Percentiles rank a stretch among this genome's conserved stretches.
phyloP scores from a whole-genome alignment of 495 filamentous ascomycete species.

The Copromyces sp. region DNA sequence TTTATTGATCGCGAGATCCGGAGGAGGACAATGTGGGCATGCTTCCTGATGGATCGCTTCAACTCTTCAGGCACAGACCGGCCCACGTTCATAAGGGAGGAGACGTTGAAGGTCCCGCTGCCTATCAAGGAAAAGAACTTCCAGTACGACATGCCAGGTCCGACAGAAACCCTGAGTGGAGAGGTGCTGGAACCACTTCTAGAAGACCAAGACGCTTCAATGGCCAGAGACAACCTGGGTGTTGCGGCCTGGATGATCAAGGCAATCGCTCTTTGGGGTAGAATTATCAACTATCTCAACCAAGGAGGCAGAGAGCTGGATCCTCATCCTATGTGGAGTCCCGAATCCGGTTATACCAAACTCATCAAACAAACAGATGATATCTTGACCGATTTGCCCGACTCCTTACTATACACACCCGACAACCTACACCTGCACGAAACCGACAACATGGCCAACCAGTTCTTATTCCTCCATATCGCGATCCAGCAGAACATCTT shows the following conservation, averaged over 20 bases:
- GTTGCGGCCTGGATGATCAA: constrained; percentile 87
- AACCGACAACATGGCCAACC: constrained; percentile 74
- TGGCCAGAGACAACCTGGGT: constrained; percentile 81
- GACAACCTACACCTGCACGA: constrained; percentile 83
- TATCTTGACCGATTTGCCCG: constrained; percentile 60
- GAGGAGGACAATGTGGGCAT: constrained; percentile 93
- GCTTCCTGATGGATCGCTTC: constrained; percentile 94
- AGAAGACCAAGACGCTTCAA: constrained; percentile 50
- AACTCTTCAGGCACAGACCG: constrained; percentile 93
- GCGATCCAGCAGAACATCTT: constrained; percentile 79
- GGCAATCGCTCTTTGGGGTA: constrained; percentile 78
- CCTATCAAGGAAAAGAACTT: constrained; percentile 87
- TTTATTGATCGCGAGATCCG: constrained; percentile 90
- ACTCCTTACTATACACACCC: constrained; percentile 55
- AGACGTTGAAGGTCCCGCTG: constrained; percentile 77
- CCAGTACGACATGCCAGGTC: constrained; percentile 79
- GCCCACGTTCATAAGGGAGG: constrained; percentile 84
- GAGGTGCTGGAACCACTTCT: constrained; percentile 55
- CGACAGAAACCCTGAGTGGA: constrained; percentile 77
- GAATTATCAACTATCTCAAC: constrained; percentile 81
- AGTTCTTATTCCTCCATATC: constrained; percentile 92
- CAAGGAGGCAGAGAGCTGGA: constrained; percentile 82
- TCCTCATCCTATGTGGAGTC: constrained; percentile 66
- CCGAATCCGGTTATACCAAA: constrained; percentile 60
- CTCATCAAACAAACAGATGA: constrained; percentile 63